phyloP scores from a whole-genome alignment of 2,329 filamentous ascomycete species.

The Fusarium pseudoanthophilum region DNA sequence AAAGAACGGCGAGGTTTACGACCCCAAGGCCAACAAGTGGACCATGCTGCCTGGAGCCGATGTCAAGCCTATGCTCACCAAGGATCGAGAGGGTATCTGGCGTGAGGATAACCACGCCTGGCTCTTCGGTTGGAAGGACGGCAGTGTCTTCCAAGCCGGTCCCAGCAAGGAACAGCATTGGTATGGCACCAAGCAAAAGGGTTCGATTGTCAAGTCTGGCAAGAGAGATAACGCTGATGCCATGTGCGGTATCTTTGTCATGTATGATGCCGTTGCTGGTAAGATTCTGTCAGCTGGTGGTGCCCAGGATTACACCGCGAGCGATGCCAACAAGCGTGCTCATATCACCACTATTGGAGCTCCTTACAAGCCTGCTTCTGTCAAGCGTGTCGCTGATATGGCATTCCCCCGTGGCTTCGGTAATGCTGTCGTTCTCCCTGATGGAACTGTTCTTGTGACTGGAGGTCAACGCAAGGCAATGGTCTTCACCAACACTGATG shows the following conservation, averaged over 20 bases:
- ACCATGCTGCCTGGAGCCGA: conserved; percentile 54
- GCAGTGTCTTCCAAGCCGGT: conserved; percentile 64
- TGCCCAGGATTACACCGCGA: conserved; percentile 54
- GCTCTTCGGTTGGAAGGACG: conserved; percentile 57
- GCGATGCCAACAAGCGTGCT: conserved; percentile 54
- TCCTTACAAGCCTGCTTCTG: conserved; percentile 22
- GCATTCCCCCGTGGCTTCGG: conserved; percentile 53
- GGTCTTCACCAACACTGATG: conserved; percentile 58
- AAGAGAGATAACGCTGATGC: conserved; percentile 53
- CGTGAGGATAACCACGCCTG: conserved; percentile 51
- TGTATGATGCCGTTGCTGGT: conserved; percentile 67
- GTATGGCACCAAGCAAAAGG: conserved; percentile 60
- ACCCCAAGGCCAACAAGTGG: conserved; percentile 59
- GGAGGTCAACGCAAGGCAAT: conserved; percentile 50
- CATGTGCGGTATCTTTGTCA: conserved; percentile 64
- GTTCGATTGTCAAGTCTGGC: conserved; percentile 39
- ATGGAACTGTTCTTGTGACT: conserved; percentile 56
- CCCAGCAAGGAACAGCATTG: conserved; percentile 66
- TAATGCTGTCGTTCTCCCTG: conserved; percentile 57
- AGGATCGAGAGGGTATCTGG: conserved; percentile 60
- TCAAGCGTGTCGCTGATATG: conserved; percentile 47
- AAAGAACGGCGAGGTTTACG: conserved; percentile 68
- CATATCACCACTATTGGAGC: conserved; percentile 59
- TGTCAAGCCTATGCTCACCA: conserved; percentile 63
- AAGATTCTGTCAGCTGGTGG: conserved; percentile 65